phyloP scores from a whole-genome alignment of 352 stramenopile genomes.

The Detonula confervacea region DNA sequence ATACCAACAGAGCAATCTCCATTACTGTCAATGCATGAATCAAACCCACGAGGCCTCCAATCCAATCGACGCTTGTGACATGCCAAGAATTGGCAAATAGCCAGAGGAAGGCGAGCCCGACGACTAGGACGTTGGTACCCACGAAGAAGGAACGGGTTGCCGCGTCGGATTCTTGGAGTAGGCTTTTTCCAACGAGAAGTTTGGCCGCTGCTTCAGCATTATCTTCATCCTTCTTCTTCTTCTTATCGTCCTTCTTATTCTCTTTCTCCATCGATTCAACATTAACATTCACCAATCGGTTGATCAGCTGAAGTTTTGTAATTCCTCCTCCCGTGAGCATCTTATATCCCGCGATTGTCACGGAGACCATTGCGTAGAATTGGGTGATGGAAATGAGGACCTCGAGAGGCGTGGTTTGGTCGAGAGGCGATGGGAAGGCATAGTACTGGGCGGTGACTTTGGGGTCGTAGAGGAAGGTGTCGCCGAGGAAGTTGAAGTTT shows the following conservation, averaged over 20 bases:
- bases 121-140: slow-evolving; percentile 60
- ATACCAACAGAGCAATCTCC: slow-evolving; percentile 60
- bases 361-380: slow-evolving; percentile 70
- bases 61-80: slow-evolving; percentile 75
- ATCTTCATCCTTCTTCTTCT: slow-evolving; percentile 8
- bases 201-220: slow-evolving; percentile 32
- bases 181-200: slow-evolving; percentile 65
- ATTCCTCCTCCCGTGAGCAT: slow-evolving; percentile 53
- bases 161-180: slow-evolving; percentile 64
- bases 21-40: slow-evolving; percentile 85
- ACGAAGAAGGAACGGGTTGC: slow-evolving; percentile 64
- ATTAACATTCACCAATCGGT: slow-evolving; percentile 38
- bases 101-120: slow-evolving; percentile 82
- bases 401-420: slow-evolving; percentile 81
- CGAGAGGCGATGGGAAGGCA: slow-evolving; percentile 56
- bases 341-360: slow-evolving; percentile 49
- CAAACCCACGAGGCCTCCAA: slow-evolving; percentile 72
- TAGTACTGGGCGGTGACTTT: slow-evolving; percentile 57
- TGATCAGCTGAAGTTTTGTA: slow-evolving; percentile 68
- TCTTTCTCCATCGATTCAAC: slow-evolving; percentile 9
- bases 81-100: slow-evolving; percentile 80
- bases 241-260: slow-evolving; percentile 9
- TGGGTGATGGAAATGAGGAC: slow-evolving; percentile 78
- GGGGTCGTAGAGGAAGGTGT: slow-evolving; percentile 67
- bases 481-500: slow-evolving; percentile 67